Evolutionary conservation across 176 grass and related monocot species (phyloP).

Genomic region (Triticum turgidum): DNA sequence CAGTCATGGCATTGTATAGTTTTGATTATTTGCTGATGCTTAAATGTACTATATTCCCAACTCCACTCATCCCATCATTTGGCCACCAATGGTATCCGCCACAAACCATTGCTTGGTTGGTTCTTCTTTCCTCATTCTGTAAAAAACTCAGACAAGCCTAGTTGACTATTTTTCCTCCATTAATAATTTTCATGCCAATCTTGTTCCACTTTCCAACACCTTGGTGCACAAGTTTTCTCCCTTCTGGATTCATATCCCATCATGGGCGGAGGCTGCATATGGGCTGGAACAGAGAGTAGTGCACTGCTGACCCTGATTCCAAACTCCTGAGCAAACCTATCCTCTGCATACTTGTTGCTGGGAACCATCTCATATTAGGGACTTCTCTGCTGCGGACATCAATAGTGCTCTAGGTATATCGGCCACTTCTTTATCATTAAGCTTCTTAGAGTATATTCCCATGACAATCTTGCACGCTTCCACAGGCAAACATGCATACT

Average conservation of each 20-base stretch:
- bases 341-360: constrained; percentile 61
- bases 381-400: constrained; percentile 57
- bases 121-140: constrained; percentile 28
- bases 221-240: constrained; percentile 59
- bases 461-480: constrained; percentile 54
- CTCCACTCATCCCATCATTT: not conserved
- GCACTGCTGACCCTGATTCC: constrained; percentile 50
- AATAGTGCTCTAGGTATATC: constrained; percentile 56
- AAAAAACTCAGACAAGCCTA: constrained; percentile 64
- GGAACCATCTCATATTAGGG: constrained; percentile 76
- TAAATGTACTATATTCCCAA: not conserved
- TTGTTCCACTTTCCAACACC: constrained; percentile 81
- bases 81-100: not conserved
- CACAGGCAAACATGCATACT: not conserved
- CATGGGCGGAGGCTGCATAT: constrained; percentile 59
- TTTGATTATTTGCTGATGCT: not conserved
- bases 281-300: constrained; percentile 52
- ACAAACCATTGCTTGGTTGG: not conserved
- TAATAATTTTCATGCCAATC: constrained; percentile 75
- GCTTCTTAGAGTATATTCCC: constrained; percentile 65
- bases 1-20: not conserved
- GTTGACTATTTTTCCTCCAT: constrained; percentile 42
- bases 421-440: constrained; percentile 70
- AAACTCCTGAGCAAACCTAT: constrained; percentile 60
- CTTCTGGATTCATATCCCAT: constrained; percentile 67